Percentiles rank a stretch among this genome's conserved stretches.
Evolutionary conservation across 1,284 basidiomycete genomes (phyloP).

Genomic region (Rugosomyces carneus): DNA sequence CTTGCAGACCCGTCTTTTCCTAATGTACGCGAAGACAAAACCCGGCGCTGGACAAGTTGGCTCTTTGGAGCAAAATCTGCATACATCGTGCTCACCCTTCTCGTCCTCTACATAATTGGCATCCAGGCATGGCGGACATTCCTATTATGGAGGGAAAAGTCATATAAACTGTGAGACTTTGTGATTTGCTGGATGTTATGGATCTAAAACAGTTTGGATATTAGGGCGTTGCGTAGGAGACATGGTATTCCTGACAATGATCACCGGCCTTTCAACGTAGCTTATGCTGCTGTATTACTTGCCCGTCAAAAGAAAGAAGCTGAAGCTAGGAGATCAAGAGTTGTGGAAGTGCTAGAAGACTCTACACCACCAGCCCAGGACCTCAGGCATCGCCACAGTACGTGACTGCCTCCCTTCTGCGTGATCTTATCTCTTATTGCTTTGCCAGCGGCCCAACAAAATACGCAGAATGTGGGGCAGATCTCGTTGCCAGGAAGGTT

Average conservation of each 20-base stretch:
- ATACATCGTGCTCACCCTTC: constrained; percentile 23
- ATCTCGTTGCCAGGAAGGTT: constrained; percentile 19
- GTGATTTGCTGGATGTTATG: constrained; percentile 8
- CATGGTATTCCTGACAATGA: constrained; percentile 79
- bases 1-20: constrained; percentile 48
- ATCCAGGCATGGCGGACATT: constrained; percentile 36
- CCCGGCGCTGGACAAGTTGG: constrained; percentile 27
- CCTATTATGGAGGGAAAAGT: constrained; percentile 49
- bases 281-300: constrained; percentile 63
- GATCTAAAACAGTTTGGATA: constrained; percentile 5
- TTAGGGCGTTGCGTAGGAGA: constrained; percentile 51
- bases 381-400: constrained; percentile 35
- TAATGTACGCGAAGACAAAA: constrained; percentile 29
- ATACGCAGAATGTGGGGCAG: constrained; percentile 10
- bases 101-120: constrained; percentile 34
- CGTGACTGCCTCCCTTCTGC: constrained; percentile 8
- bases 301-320: constrained; percentile 41
- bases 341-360: constrained; percentile 18
- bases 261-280: constrained; percentile 74
- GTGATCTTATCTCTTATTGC: constrained; percentile 9
- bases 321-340: constrained; percentile 28
- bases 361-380: constrained; percentile 27
- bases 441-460: constrained; percentile 8
- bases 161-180: constrained; percentile 52
- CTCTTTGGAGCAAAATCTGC: constrained; percentile 31